These are phyloP conservation scores for Maudiozyma humilis DNA, from an alignment of 1,139 yeast genomes.

Conservation along the genomic window DNA sequence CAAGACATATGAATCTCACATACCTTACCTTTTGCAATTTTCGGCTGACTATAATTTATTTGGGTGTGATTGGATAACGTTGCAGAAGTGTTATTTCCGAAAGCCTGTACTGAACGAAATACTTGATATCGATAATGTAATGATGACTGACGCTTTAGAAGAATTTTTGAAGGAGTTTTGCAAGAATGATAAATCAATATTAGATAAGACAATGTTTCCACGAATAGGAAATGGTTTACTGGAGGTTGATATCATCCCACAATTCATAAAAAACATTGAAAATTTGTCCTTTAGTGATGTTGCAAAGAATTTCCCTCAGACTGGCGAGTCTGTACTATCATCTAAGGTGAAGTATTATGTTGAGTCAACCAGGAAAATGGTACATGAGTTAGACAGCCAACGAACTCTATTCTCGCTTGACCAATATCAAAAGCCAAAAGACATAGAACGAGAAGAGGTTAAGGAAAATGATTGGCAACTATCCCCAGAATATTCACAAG, in stretches of 20 bases:
- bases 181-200: constrained; percentile 7
- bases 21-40: constrained; percentile 71
- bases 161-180: constrained; percentile 22
- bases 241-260: constrained; percentile 62
- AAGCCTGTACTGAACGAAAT: constrained; percentile 32
- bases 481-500: constrained; percentile 30
- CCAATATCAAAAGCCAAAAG: constrained; percentile 24
- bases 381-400: constrained; percentile 54
- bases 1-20: constrained; percentile 69
- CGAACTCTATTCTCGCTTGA: constrained; percentile 38
- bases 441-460: constrained; percentile 7
- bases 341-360: constrained; percentile 34
- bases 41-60: constrained; percentile 72
- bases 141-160: constrained; percentile 25
- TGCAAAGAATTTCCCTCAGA: constrained; percentile 45
- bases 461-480: constrained; percentile 36
- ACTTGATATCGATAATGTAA: constrained; percentile 21
- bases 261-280: constrained; percentile 48
- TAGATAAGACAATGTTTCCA: constrained; percentile 30
- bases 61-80: constrained; percentile 74
- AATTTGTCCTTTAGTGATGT: constrained; percentile 39
- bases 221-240: constrained; percentile 55
- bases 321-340: constrained; percentile 11
- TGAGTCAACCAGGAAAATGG: constrained; percentile 51
- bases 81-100: constrained; percentile 30